Conservation (phyloP, 306 rosid genomes). For the Quercus aquifolioides region DNA sequence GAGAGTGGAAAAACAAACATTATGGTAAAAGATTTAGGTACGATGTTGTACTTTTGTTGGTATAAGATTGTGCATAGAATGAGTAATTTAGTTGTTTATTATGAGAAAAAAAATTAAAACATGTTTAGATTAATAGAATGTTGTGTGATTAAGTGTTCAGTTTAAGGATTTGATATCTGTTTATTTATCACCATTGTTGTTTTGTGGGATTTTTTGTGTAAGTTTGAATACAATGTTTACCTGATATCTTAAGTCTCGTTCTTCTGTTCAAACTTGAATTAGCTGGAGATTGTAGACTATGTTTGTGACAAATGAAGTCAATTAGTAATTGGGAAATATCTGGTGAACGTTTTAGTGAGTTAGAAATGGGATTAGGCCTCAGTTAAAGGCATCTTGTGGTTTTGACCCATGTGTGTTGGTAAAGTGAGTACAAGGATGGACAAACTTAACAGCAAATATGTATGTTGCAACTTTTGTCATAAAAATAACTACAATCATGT, state of each 20-base stretch:
- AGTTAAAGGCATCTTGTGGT: background rate
- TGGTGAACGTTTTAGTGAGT: background rate
- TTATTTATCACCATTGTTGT: too few relatives aligned
- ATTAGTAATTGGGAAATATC: background rate
- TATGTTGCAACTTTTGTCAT: background rate
- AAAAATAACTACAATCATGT: background rate
- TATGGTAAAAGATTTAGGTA: background rate
- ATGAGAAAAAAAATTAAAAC: background rate
- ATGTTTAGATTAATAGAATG: background rate
- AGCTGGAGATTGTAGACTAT: background rate
- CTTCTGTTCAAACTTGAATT: background rate
- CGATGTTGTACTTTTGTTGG: background rate
- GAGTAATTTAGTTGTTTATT: background rate
- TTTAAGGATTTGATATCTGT: too few relatives aligned
- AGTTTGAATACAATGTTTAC: background rate
- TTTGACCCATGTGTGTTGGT: background rate
- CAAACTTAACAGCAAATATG: background rate
- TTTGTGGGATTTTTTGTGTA: background rate
- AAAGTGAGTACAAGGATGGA: background rate
- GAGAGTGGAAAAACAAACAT: background rate
- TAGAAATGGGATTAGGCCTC: background rate
- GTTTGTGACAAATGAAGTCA: background rate
- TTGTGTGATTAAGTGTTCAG: too few relatives aligned
- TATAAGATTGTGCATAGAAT: background rate
- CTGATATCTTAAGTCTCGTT: background rate